Percentiles rank a stretch among this genome's conserved stretches.
Conservation (phyloP, 768 basidiomycete genomes). For the Galerina marginata region DNA sequence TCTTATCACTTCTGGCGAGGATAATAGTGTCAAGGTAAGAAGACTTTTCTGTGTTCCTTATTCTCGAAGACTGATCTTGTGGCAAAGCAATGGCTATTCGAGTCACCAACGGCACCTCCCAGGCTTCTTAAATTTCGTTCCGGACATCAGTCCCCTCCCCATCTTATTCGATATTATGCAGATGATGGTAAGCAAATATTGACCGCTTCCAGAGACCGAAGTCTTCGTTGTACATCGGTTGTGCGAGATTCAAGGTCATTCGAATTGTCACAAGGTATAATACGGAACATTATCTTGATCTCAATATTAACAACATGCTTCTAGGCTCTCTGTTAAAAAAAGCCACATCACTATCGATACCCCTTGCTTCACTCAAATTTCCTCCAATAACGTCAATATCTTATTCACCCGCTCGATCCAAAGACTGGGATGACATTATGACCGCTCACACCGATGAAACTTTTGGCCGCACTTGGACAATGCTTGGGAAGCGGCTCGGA, state of each 20-base stretch:
- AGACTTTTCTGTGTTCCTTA: background rate
- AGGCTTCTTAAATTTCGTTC: conserved; percentile 90
- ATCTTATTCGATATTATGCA: conserved; percentile 93
- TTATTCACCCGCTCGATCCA: conserved; percentile 78
- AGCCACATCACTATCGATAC: conserved; percentile 77
- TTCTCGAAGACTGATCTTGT: background rate
- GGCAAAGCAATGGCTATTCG: conserved; percentile 94
- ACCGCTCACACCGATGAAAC: conserved; percentile 88
- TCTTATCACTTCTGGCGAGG: conserved; percentile 87
- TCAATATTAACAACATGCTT: background rate
- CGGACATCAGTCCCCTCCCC: conserved; percentile 90
- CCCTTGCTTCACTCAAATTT: conserved; percentile 83
- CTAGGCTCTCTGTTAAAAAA: conserved; percentile 84
- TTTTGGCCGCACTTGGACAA: conserved; percentile 87
- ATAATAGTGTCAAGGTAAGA: conserved; percentile 92
- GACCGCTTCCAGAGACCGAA: conserved; percentile 88
- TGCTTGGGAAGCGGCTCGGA: conserved; percentile 81
- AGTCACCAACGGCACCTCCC: conserved; percentile 86
- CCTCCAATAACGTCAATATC: conserved; percentile 80
- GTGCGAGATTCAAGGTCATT: conserved; percentile 95
- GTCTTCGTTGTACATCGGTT: conserved; percentile 87
- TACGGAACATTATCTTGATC: background rate
- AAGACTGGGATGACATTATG: conserved; percentile 97
- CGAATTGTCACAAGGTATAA: conserved; percentile 88
- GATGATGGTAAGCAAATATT: conserved; percentile 96